Evolutionary conservation across 345 rosid species (phyloP), one percentile per base, ranked within the genome.

Genomic region (Triadica sebifera): DNA sequence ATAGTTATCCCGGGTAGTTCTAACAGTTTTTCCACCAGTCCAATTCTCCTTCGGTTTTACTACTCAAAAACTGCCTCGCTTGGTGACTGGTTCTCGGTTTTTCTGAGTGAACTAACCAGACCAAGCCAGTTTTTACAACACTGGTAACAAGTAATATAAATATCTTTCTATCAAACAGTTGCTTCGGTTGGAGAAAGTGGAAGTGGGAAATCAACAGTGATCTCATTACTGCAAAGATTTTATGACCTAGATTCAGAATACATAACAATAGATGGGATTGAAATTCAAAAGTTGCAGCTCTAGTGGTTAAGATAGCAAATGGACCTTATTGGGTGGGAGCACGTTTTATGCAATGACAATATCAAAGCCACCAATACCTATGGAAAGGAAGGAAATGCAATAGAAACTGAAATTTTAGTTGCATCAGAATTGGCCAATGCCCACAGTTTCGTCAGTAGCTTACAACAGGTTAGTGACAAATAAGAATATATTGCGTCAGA

Each of bases 171-270:
- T n/a, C 72, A 74, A 72, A 74, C 50, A 12, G 66, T 74, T 24
- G 77, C 72, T 56, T 50, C 67, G 11, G 77, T 74, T 12, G 77
- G 77, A 41, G 77, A 74, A 67, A 74, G 77, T 43, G 77, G 77
- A 5, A 57, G 72, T 45, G 77, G 77, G 49, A 74, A 74, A 66
- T 74, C 77, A 57, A 74, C 77, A 10, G 77, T 74, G 58, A 57
- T 74, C 17, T 58, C 77, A 17, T 74, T 74, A 46, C 9, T 74
- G 72, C 77, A 74, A n/a, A 74, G 77, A 66, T 74, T 74, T 41
- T 56, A 74, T 7, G 72, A 74, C 47, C 77, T 72, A 11, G 66
- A 74, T 74, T 74, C 77, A 17, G 77, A 72, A 12, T 6, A 4
- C 6, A 25, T 74, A 55, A 74, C 72, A 2, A 15, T 74, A 4